A percentile compares a stretch with the other conserved stretches of the same genome.
Evolutionary conservation across 495 filamentous ascomycete genomes (phyloP).

Genomic region (Hamigera avellanea): DNA sequence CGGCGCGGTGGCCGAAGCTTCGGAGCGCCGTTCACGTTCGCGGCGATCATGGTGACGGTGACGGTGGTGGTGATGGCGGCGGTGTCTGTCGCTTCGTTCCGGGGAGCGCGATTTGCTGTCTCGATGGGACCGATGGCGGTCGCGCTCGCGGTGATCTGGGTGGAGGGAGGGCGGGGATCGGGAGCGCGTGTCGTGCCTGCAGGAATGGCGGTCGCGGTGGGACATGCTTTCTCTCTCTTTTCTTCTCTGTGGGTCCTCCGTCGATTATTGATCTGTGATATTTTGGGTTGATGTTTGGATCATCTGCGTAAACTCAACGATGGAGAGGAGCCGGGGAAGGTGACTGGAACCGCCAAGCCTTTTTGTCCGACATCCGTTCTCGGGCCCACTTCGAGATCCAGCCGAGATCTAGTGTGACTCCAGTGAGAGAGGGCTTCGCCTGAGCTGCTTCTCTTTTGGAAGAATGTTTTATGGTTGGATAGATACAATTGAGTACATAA

Average conservation of each 20-base stretch:
- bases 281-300: too few species aligned
- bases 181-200: neutral
- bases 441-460: too few species aligned
- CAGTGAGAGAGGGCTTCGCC: too few species aligned
- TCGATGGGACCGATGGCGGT: conserved; percentile 14
- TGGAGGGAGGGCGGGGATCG: neutral
- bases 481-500: too few species aligned
- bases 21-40: conserved; percentile 13
- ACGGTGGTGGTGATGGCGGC: conserved; percentile 6
- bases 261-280: too few species aligned
- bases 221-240: too few species aligned
- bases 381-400: too few species aligned
- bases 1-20: conserved; percentile 7
- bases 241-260: too few species aligned
- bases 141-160: conserved; percentile 5
- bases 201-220: neutral
- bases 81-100: conserved; percentile 2
- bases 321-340: conserved; percentile 3
- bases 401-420: too few species aligned
- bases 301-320: too few species aligned
- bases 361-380: neutral
- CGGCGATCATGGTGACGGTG: conserved; percentile 13
- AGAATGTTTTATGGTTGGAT: too few species aligned
- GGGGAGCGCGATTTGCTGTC: conserved; percentile 14
- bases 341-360: conserved; percentile 3